Conservation (phyloP, 768 basidiomycete genomes). For the Xerocomellus chrysenteron region DNA sequence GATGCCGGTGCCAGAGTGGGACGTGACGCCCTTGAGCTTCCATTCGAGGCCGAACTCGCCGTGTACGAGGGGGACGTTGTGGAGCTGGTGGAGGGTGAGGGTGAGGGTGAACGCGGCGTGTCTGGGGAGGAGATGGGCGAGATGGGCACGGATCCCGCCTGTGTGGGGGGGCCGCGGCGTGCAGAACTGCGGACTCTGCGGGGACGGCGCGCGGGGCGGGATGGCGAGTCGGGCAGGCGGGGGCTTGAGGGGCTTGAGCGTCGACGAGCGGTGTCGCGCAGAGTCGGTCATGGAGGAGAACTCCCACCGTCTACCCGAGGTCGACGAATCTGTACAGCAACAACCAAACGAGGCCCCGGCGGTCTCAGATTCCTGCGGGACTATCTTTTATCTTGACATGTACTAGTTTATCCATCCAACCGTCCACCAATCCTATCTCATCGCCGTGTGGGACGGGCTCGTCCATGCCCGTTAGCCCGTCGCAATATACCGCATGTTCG, state of each 20-base stretch:
- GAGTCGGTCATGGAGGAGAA: conserved; percentile 2
- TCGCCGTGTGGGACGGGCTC: conserved; percentile 56
- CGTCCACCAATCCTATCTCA: no score
- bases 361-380: no score
- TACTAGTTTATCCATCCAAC: no score
- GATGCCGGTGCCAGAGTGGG: conserved; percentile 41
- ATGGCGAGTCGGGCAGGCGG: not conserved
- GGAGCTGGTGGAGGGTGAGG: conserved; percentile 63
- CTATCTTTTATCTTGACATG: no score
- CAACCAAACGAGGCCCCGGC: no score
- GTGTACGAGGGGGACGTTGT: conserved; percentile 66
- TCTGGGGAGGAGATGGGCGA: conserved; percentile 59
- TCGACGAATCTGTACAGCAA: not conserved
- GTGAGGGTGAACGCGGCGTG: conserved; percentile 66
- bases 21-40: conserved; percentile 63
- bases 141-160: conserved; percentile 49
- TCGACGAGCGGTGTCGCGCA: conserved; percentile 23
- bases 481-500: conserved; percentile 58
- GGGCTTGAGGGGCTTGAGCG: conserved; percentile 7
- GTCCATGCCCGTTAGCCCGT: conserved; percentile 47
- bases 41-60: conserved; percentile 71
- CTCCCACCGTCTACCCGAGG: not conserved
- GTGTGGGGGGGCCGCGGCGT: not conserved
- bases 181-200: not conserved
- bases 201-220: not conserved